Evolutionary conservation across 2,329 filamentous ascomycete genomes (phyloP).

Genomic region (Oidium heveae): DNA sequence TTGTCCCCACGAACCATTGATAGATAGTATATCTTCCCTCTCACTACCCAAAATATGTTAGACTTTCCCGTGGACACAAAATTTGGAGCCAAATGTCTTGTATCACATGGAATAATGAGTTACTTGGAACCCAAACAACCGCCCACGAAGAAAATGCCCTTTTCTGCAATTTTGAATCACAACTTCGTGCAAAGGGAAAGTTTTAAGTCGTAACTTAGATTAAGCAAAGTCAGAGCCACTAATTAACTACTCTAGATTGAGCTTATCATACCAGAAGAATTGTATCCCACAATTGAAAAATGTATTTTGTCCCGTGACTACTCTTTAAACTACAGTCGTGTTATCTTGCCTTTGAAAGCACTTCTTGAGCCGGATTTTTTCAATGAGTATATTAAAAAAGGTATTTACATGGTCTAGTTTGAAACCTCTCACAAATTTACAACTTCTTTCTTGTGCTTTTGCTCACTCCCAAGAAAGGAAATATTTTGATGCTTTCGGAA

Average conservation of each 20-base stretch:
- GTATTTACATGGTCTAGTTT: slow-evolving; percentile 2
- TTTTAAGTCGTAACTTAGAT: background rate
- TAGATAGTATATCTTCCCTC: no score
- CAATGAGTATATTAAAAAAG: slow-evolving; percentile 52
- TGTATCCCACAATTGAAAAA: slow-evolving; percentile 26
- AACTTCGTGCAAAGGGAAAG: slow-evolving; percentile 42
- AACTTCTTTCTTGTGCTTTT: slow-evolving; percentile 1
- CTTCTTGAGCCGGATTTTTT: slow-evolving; percentile 56
- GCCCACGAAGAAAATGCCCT: slow-evolving; percentile 51
- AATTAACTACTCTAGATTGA: slow-evolving; percentile 25
- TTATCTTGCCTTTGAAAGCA: slow-evolving; percentile 47
- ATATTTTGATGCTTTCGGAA: slow-evolving; percentile 63
- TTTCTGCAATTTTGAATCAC: slow-evolving; percentile 38
- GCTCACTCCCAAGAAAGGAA: slow-evolving; percentile 23
- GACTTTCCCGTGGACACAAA: background rate
- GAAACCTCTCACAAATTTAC: background rate
- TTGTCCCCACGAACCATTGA: no score
- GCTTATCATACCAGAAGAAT: slow-evolving; percentile 42
- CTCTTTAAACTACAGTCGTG: slow-evolving; percentile 31
- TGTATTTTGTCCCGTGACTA: slow-evolving; percentile 22
- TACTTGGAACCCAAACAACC: slow-evolving; percentile 47
- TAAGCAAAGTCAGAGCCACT: background rate
- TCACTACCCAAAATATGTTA: background rate
- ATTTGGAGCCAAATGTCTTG: slow-evolving; percentile 34
- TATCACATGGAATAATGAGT: slow-evolving; percentile 40